Conservation (phyloP, 768 basidiomycete species). For the Suillus discolor region DNA sequence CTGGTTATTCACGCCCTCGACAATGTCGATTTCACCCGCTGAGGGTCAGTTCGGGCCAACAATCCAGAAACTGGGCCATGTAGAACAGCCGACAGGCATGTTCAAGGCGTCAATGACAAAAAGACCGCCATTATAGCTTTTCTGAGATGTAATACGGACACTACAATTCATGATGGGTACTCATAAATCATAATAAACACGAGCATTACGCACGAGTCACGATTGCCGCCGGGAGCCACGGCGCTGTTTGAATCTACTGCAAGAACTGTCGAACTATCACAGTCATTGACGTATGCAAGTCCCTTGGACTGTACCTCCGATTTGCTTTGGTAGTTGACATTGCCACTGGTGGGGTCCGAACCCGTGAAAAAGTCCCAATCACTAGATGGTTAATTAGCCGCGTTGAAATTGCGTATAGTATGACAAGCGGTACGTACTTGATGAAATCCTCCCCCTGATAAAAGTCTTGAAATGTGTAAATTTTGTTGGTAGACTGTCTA, state of each 20-base stretch:
- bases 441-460: constrained; percentile 60
- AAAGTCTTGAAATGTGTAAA: constrained; percentile 40
- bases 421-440: constrained; percentile 42
- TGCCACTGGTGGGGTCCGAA: constrained; percentile 70
- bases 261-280: constrained; percentile 56
- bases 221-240: constrained; percentile 52
- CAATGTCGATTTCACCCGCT: constrained; percentile 68
- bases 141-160: constrained; percentile 68
- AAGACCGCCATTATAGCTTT: constrained; percentile 62
- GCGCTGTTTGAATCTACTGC: constrained; percentile 60
- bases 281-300: constrained; percentile 61
- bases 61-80: constrained; percentile 64
- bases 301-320: constrained; percentile 50
- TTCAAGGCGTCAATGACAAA: constrained; percentile 73
- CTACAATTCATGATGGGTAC: constrained; percentile 34
- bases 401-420: background rate
- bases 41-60: constrained; percentile 56
- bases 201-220: constrained; percentile 46
- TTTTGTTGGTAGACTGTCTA: constrained; percentile 21
- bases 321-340: constrained; percentile 58
- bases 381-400: constrained; percentile 35
- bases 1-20: constrained; percentile 71
- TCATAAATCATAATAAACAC: background rate
- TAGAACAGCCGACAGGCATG: constrained; percentile 72
- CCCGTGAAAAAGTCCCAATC: constrained; percentile 67